Evolutionary conservation across 2,329 filamentous ascomycete species (phyloP), one percentile per base, ranked within the genome.

Genomic region (Penicillium sp.): DNA sequence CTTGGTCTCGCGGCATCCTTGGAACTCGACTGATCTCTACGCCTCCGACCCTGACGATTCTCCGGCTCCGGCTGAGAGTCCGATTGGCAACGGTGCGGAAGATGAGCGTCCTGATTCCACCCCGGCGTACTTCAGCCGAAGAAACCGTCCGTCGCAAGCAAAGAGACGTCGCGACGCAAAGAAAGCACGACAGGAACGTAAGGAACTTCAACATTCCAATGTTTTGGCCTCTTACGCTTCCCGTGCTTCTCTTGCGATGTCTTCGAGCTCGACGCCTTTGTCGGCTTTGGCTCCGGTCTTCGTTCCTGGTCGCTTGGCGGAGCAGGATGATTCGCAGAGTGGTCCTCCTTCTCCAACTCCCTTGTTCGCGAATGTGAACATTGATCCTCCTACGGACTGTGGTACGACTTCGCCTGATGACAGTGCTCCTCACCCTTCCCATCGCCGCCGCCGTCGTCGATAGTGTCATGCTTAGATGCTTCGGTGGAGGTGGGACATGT

Each of bases 251-350:
- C 31, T 45, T 31, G 41, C 37, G 31, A 22, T 22, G 22, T 21
- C 41, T 28, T 8, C 21, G 29, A 24, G 13, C 43, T 29, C 48
- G 43, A 40, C 42, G 35, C 29, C 35, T 28, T 28, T 22, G 21
- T 29, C 43, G 42, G 48, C 42, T 46, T 34, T 31, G 34, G 43
- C 48, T 49, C 48, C 34, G 21, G 48, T 28, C 7, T 33, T 46
- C 22, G 9, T 31, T 17, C 21, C 43, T 40, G 35, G 21, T 46
- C 32, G 21, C 35, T 4, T 31, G 32, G 40, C 17, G 24, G 24
- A 40, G 34, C 32, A 43, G 32, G 33, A 13, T 28, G 33, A 35
- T n/a, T 19, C 15, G 40, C 33, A 48, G 39, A 44, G 46, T 48
- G 39, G 35, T 49, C 34, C 41, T 39, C 35, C 33, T 24, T 28